Evolutionary conservation across 108 stramenopile genomes (phyloP).

Genomic region (Licmophora abbreviata): DNA sequence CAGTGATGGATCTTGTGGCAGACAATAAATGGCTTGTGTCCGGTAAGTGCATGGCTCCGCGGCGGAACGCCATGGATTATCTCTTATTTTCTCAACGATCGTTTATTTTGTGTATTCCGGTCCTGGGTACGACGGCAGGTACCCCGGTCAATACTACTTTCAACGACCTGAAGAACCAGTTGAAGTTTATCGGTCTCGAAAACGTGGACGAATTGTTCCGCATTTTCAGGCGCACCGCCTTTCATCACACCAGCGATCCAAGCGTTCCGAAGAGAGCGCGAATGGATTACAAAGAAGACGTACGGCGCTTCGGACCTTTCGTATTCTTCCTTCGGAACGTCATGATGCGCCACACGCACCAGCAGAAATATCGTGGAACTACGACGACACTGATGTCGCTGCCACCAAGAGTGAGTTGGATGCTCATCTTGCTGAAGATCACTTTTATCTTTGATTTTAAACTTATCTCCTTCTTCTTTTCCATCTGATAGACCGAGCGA

Average conservation of each 20-base stretch:
- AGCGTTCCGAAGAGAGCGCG: not conserved
- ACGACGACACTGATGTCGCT: conserved; percentile 23
- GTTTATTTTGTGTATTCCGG: conserved; percentile 7
- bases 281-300: not conserved
- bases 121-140: too few species aligned
- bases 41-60: not conserved
- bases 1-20: conserved; percentile 19
- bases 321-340: conserved; percentile 22
- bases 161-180: conserved; percentile 25
- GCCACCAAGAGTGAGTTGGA: conserved; percentile 19
- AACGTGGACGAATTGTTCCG: conserved; percentile 12
- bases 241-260: not conserved
- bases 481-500: conserved; percentile 9
- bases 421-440: too few species aligned
- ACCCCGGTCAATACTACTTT: conserved; percentile 29
- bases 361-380: conserved; percentile 27
- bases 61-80: too few species aligned
- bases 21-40: conserved; percentile 38
- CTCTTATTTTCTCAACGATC: too few species aligned
- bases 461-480: not conserved
- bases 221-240: not conserved
- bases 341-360: conserved; percentile 32
- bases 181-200: conserved; percentile 31
- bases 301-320: conserved; percentile 6
- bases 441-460: not conserved